These are phyloP conservation scores for Scheffersomyces segobiensis DNA, from an alignment of 1,139 yeast genomes.

Conservation along the genomic window DNA sequence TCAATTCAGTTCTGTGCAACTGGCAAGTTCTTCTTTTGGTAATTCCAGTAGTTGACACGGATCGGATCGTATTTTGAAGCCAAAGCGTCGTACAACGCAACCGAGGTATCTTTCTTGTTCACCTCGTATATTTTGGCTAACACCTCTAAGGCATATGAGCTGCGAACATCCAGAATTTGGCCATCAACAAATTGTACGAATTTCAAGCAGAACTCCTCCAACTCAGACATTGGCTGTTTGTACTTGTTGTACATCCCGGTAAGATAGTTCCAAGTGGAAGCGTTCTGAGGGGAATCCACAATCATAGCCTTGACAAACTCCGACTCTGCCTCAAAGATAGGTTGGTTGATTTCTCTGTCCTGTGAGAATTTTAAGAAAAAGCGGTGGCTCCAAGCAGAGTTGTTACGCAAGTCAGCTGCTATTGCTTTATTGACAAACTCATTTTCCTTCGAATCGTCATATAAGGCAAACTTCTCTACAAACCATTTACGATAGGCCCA, in stretches of 20 bases:
- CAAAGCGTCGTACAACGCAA: constrained; percentile 48
- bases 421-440: constrained; percentile 52
- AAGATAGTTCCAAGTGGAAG: constrained; percentile 86
- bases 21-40: constrained; percentile 14
- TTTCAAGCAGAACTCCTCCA: constrained; percentile 45
- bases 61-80: constrained; percentile 63
- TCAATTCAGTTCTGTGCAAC: neutral
- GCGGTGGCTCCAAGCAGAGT: constrained; percentile 93
- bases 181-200: constrained; percentile 44
- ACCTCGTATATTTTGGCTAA: constrained; percentile 52
- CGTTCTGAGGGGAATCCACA: constrained; percentile 70
- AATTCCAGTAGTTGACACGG: constrained; percentile 66
- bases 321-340: constrained; percentile 32
- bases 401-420: constrained; percentile 71
- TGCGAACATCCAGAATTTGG: constrained; percentile 32
- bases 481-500: constrained; percentile 93
- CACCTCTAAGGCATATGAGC: constrained; percentile 68
- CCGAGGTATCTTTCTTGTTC: constrained; percentile 31
- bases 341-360: constrained; percentile 8
- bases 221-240: constrained; percentile 25
- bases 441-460: constrained; percentile 49
- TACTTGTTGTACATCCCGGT: constrained; percentile 54
- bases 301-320: constrained; percentile 51
- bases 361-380: constrained; percentile 53
- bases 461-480: constrained; percentile 53